A percentile compares a stretch with the other conserved stretches of the same genome.
Conservation (phyloP, 176 grass and related monocot genomes). For the Phoenix roebelenii region DNA sequence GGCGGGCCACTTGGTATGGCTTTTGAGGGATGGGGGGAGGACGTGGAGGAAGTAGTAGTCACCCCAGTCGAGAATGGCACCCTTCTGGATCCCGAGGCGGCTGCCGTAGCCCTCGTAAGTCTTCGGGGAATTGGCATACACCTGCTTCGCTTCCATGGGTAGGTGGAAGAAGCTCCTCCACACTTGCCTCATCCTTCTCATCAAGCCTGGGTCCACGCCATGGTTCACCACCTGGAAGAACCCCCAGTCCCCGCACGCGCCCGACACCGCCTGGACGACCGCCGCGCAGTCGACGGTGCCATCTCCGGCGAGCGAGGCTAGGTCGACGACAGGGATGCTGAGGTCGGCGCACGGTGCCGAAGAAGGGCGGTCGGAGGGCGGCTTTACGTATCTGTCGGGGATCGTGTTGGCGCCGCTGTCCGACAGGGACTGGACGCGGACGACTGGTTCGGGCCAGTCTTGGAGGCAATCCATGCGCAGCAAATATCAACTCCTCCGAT, state of each 20-base stretch:
- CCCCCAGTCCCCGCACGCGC: conserved; percentile 18
- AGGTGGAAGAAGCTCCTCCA: conserved; percentile 22
- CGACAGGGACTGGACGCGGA: too few species aligned
- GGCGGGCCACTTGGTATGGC: conserved; percentile 1
- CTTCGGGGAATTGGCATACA: conserved; percentile 12
- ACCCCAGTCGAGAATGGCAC: conserved; percentile 17
- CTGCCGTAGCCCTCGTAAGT: conserved; percentile 30
- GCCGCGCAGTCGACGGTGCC: too few species aligned
- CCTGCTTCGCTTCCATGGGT: conserved; percentile 23
- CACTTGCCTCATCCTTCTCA: not conserved
- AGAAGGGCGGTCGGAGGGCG: too few species aligned
- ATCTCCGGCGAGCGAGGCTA: not conserved
- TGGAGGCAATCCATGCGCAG: too few species aligned
- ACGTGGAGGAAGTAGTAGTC: conserved; percentile 22
- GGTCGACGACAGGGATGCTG: conserved; percentile 8
- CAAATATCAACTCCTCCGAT: too few species aligned
- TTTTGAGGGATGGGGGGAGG: not conserved
- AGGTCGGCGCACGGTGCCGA: not conserved
- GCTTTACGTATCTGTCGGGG: too few species aligned
- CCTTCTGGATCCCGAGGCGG: conserved; percentile 17
- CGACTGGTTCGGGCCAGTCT: too few species aligned
- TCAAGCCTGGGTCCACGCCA: conserved; percentile 5
- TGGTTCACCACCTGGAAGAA: conserved; percentile 34
- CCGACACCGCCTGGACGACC: conserved; percentile 1
- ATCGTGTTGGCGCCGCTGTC: too few species aligned